Evolutionary conservation across 306 rosid genomes (phyloP), one percentile per base, ranked within the genome.

Genomic region (Crotalaria pallida): DNA sequence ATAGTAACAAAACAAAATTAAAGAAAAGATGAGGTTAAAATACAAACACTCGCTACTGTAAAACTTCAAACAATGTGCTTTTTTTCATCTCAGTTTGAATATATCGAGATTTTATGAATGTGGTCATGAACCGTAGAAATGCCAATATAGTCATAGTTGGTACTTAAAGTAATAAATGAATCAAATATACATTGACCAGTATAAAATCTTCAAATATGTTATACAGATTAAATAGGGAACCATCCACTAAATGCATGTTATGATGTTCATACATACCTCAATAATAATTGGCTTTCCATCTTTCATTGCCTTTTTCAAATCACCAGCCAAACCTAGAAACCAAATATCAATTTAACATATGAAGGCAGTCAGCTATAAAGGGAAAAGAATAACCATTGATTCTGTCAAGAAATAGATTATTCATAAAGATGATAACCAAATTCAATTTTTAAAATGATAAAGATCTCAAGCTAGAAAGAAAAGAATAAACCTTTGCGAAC

Each of bases 261-360:
- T n/a, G n/a, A n/a, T n/a, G n/a, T 62, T 31, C 33, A 44, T 58
- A 38, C 77, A 71, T 60, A 91, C 98, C 92, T 94, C 97, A 58
- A 94, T 94, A 76, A 94, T 94, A 65, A 94, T 88, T 24, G 98
- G 98, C 71, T 94, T 90, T 78, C 98, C 98, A 86, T 94, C 98
- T 84, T 90, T 94, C 98, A 94, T 87, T 41, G 98, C 98, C 80
- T 94, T 94, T 88, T 90, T 94, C 81, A 94, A 75, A 86, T 94
- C 98, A 67, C 98, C 97, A 18, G 91, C 96, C 95, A 94, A 84
- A 60, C 98, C 97, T 94, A 83, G 7, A 43, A 85, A 77, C 44
- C 67, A 82, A 73, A 69, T 52, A 76, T 69, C 50, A 71, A 21
- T 41, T 68, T 19, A 34, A 72, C 26, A 17, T 38, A 41, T 12